Conservation (phyloP, 768 basidiomycete species). For the Tricholoma matsutake region DNA sequence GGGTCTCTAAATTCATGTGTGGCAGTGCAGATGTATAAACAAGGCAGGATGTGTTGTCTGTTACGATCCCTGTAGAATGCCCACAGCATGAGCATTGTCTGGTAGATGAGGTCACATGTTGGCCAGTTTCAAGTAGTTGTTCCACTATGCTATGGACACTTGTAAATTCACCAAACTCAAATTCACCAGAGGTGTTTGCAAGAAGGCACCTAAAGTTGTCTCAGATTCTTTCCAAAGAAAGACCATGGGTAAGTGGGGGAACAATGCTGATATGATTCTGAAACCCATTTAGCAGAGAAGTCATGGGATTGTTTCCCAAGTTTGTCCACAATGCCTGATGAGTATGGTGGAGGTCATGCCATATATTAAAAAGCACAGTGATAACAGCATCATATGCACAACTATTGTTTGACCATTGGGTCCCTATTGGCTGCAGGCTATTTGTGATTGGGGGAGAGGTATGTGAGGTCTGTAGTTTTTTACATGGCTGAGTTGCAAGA, state of each 20-base stretch:
- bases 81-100: neutral
- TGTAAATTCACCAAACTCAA: conserved; percentile 1
- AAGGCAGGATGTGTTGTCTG: neutral
- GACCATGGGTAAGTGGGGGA: neutral
- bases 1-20: neutral
- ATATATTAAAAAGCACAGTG: conserved; percentile 19
- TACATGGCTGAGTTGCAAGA: no score
- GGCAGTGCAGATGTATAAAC: neutral
- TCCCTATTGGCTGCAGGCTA: conserved; percentile 3
- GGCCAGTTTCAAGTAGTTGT: neutral
- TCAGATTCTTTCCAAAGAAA: neutral
- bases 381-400: no score
- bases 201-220: neutral
- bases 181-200: neutral
- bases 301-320: neutral
- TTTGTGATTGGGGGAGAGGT: neutral
- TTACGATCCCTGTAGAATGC: neutral
- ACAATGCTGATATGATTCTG: neutral
- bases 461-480: no score
- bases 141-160: neutral
- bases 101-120: neutral
- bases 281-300: neutral
- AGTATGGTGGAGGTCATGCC: conserved; percentile 2
- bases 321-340: neutral
- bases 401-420: conserved; percentile 19